phyloP scores from a whole-genome alignment of 2,329 filamentous ascomycete species.

The Fusarium nematophilum region DNA sequence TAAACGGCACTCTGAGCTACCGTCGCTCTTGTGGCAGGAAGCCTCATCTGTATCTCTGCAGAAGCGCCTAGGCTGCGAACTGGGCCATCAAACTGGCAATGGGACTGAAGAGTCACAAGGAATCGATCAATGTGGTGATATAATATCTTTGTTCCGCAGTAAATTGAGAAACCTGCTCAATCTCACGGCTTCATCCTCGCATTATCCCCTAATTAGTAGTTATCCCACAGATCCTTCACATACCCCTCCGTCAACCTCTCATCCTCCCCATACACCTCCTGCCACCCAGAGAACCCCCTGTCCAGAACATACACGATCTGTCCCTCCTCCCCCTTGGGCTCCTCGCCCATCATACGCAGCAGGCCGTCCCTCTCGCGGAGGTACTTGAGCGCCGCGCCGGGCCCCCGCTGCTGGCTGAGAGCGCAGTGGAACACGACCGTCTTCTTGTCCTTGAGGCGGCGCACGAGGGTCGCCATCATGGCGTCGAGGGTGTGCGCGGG shows the following conservation, averaged over 20 bases:
- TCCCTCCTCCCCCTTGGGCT: slow-evolving; percentile 63
- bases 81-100: no score
- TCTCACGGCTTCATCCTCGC: no score
- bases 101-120: no score
- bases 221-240: slow-evolving; percentile 84
- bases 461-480: slow-evolving; percentile 83
- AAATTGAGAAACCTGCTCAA: no score
- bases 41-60: no score
- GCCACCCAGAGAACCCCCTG: slow-evolving; percentile 88
- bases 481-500: slow-evolving; percentile 80
- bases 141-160: no score
- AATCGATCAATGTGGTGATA: no score
- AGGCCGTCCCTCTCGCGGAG: slow-evolving; percentile 73
- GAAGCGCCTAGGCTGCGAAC: no score
- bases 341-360: slow-evolving; percentile 47
- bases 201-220: slow-evolving; percentile 60
- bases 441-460: slow-evolving; percentile 79
- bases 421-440: slow-evolving; percentile 95
- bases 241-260: slow-evolving; percentile 85
- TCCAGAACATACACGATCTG: slow-evolving; percentile 88
- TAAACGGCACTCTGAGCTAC: no score
- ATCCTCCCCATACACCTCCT: slow-evolving; percentile 84
- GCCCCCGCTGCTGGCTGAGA: slow-evolving; percentile 89
- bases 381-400: slow-evolving; percentile 84
- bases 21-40: no score